Base-by-base conservation (phyloP, 371 early-diverging fungal species). In the Mucor mucedo region DNA sequence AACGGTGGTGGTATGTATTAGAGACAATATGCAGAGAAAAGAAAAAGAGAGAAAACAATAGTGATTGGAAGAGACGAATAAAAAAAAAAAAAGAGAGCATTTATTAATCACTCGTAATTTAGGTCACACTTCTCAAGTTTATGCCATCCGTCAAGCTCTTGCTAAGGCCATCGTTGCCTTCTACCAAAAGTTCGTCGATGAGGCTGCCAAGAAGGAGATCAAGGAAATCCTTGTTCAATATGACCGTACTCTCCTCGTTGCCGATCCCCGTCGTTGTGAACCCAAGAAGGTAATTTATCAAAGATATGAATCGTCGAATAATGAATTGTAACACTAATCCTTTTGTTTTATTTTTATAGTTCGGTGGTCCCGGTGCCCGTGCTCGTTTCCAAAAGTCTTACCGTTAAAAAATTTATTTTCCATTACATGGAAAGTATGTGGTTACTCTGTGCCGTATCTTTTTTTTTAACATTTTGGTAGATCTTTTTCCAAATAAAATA, bases 321-420 rank as follows among this genome's bases (percentile, higher is more conserved):
- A 21, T 21, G 21, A 21, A 21, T 21, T 21, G 21, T 21, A 21
- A 21, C 1, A 21, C 21, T 21, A 21, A 21, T 21, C 21, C 21
- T 21, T 21, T 21, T 21, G 21, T 21, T 29, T 7, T 52, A 7
- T 50, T 60, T 14, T n/a, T 4, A 49, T 58, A 77, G 91, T 99
- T 98, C 84, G 99, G 99, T 81, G 99, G 99, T 90, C 92, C 92
- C 61, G 99, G 99, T 91, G 99, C 99, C 77, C 96, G 99, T 87
- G 97, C 99, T 77, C 94, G 98, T 80, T 97, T 87, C 95, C 98
- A 97, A 84, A 97, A 98, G 93, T 93, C 93, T 66, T 94, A 94
- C 92, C 94, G 94, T 94, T 93, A 93, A 91, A 78, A 48, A 58
- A 27, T 8, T 27, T 45, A 33, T 57, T n/a, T 42, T n/a, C 44